Evolutionary conservation across 208 protist genomes (phyloP), one percentile per base, ranked within the genome.

Genomic region (Leishmania tarentolae): DNA sequence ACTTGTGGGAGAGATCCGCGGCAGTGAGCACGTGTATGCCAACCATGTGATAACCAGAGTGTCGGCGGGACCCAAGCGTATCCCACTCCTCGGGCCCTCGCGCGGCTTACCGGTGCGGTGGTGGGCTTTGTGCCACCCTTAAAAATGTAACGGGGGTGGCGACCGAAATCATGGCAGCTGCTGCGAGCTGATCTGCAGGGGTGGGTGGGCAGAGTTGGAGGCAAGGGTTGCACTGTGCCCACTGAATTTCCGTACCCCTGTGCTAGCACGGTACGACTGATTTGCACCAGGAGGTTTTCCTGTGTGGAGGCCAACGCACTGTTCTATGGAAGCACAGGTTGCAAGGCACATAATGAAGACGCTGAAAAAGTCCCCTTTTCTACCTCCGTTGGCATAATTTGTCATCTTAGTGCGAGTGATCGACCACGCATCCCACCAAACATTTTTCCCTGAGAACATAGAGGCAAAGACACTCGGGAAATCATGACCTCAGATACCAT

Each of bases 401-500:
- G 11, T 24, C 28, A 68, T 31, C 61, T 40, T 6, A 17, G 31
- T 19, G 31, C 15, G 9, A 15, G 15, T 42, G 31, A 68, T 40
- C 61, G 15, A 28, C 13, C 11, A 17, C 17, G 15, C 2, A 35
- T 3, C 37, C 15, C 31, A 42, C 1, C 31, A 31, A 40, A 68
- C 6, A 3, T 21, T 68, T 15, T 13, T 35, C 61, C 15, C 11
- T 40, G 13, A 9, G 8, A 40, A 3, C 35, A 72, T 31, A 72
- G 6, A 72, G 8, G 44, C 68, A 31, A 28, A n/a, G 15, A 72
- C 68, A 72, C 17, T 17, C 68, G 8, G 19, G 56, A 50, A 73
- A 57, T 13, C 37, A 87, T 84, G 84, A 68, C 84, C 21, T 56
- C 68, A 1, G 52, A n/a, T 15, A 46, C 65, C 40, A 79, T 91